phyloP scores from a whole-genome alignment of 1,284 basidiomycete species.

The Melanopsichium pennsylvanicum region DNA sequence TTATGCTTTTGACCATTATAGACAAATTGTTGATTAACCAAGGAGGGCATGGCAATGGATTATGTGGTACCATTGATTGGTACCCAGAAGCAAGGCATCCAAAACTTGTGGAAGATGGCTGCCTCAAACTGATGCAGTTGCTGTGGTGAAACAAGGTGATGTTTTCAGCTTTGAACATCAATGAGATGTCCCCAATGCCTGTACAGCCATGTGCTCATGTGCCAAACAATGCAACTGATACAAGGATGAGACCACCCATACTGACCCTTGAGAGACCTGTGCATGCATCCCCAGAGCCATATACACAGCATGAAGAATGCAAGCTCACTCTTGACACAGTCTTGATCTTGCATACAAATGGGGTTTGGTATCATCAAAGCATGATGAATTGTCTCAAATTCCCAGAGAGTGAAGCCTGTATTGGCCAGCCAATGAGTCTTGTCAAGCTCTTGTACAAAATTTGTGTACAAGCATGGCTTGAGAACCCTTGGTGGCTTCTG shows the following conservation, averaged over 20 bases:
- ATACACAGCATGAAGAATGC: conserved; percentile 1
- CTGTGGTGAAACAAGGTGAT: neutral
- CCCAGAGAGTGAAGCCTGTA: neutral
- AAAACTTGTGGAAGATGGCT: neutral
- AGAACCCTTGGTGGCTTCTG: too few relatives aligned
- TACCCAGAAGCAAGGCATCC: conserved; percentile 4
- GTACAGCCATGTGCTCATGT: neutral
- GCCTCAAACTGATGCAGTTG: conserved; percentile 1
- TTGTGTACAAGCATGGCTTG: too few relatives aligned
- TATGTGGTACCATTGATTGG: conserved; percentile 1
- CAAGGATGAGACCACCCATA: neutral
- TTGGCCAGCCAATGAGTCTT: neutral
- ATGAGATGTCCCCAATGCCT: neutral
- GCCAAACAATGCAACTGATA: neutral
- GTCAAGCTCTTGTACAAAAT: too few relatives aligned
- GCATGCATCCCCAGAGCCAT: neutral
- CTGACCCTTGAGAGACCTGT: neutral
- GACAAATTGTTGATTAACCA: neutral
- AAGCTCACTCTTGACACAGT: conserved; percentile 7
- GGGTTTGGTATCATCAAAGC: conserved; percentile 1
- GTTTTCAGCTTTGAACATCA: neutral
- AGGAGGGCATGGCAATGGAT: conserved; percentile 5
- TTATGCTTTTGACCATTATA: conserved; percentile 7
- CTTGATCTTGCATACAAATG: neutral
- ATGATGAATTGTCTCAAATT: conserved; percentile 1